Percentiles rank a stretch among this genome's conserved stretches.
Conservation (phyloP, 805 yeast genomes). For the Candida oleophila region DNA sequence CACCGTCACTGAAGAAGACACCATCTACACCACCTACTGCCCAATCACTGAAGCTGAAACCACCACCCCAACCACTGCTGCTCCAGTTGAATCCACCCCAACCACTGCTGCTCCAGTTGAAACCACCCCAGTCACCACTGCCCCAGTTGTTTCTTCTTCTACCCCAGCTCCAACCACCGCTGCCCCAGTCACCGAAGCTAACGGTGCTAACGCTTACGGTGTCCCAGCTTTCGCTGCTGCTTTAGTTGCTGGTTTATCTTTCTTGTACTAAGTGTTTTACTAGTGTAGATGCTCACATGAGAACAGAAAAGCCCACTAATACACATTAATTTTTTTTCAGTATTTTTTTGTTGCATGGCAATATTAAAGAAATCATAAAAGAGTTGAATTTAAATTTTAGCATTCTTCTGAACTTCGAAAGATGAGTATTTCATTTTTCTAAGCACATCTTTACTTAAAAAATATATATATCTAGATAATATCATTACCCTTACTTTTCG, state of each 20-base stretch:
- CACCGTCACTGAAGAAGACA: slow-evolving; percentile 18
- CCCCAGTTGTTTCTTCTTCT: slow-evolving; percentile 12
- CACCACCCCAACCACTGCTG: slow-evolving; percentile 8
- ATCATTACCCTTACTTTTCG: neutral
- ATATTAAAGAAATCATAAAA: neutral
- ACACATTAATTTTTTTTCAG: neutral
- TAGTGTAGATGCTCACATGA: neutral
- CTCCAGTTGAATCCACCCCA: slow-evolving; percentile 9
- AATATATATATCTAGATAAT: no score
- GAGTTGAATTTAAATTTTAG: neutral
- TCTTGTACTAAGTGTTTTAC: slow-evolving; percentile 11
- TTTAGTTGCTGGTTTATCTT: slow-evolving; percentile 21
- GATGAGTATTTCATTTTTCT: neutral
- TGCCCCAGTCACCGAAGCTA: slow-evolving; percentile 13
- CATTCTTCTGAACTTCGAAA: neutral
- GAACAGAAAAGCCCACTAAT: neutral
- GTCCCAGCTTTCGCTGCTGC: slow-evolving; percentile 21
- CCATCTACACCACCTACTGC: slow-evolving; percentile 24
- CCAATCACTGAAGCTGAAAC: slow-evolving; percentile 13
- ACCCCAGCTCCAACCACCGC: slow-evolving; percentile 12
- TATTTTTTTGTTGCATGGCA: neutral
- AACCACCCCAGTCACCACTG: neutral
- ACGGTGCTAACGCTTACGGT: slow-evolving; percentile 9
- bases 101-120: slow-evolving; percentile 7
- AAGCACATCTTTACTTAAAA: neutral